phyloP scores from a whole-genome alignment of 2,329 filamentous ascomycete genomes.

The Helicocarpus griseus region DNA sequence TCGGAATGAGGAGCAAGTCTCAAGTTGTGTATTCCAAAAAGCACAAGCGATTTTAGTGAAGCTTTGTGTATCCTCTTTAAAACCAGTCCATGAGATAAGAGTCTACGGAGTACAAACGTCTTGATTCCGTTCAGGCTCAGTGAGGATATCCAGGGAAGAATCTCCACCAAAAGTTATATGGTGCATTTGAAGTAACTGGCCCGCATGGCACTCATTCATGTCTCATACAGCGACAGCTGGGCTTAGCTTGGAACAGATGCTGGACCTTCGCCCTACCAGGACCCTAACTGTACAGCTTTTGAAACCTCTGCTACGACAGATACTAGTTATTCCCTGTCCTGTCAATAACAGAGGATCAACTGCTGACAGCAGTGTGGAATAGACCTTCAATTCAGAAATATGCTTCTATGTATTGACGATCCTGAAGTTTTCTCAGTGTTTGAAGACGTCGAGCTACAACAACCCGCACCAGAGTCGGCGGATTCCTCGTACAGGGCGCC shows the following conservation, averaged over 20 bases:
- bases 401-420: constrained; percentile 9
- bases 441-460: constrained; percentile 9
- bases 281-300: constrained; percentile 6
- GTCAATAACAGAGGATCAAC: too few species aligned
- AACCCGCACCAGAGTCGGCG: constrained; percentile 5
- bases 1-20: too few species aligned
- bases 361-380: background rate
- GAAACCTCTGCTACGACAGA: constrained; percentile 8
- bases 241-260: constrained; percentile 8
- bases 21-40: too few species aligned
- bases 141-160: constrained; percentile 13
- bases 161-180: constrained; percentile 16
- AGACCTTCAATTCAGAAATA: constrained; percentile 8
- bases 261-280: constrained; percentile 6
- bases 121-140: constrained; percentile 9
- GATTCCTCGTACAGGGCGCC: background rate
- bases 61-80: constrained; percentile 4
- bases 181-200: constrained; percentile 19
- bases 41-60: constrained; percentile 2
- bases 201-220: constrained; percentile 7
- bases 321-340: too few species aligned
- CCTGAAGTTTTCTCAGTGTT: constrained; percentile 6
- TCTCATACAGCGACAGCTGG: constrained; percentile 10
- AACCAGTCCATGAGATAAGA: constrained; percentile 9
- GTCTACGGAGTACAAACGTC: constrained; percentile 15